Evolutionary conservation across 495 filamentous ascomycete species (phyloP).

Genomic region (Penicillium atrosanguineum): DNA sequence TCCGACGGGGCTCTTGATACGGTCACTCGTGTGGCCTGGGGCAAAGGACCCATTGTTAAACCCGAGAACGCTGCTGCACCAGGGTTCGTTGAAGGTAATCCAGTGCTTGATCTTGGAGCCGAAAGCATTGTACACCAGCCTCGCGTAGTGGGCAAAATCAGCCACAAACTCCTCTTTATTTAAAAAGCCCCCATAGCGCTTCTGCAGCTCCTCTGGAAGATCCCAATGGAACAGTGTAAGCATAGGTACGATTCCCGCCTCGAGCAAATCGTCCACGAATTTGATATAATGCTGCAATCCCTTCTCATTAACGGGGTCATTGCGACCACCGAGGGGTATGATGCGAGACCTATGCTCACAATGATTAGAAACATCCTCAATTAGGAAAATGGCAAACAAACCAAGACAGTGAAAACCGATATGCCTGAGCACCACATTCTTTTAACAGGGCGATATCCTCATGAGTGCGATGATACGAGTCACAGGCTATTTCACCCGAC

Average conservation of each 20-base stretch:
- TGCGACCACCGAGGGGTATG: constrained; percentile 57
- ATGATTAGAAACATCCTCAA: neutral
- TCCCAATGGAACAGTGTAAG: constrained; percentile 57
- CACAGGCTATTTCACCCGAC: constrained; percentile 68
- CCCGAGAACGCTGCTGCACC: constrained; percentile 50
- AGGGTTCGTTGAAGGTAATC: constrained; percentile 58
- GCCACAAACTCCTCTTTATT: constrained; percentile 52
- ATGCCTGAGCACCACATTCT: constrained; percentile 58
- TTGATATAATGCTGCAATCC: constrained; percentile 48
- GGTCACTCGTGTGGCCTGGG: constrained; percentile 50
- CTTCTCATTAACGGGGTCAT: constrained; percentile 45
- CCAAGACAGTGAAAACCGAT: constrained; percentile 78
- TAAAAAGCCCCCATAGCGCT: constrained; percentile 50
- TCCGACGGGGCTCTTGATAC: constrained; percentile 45
- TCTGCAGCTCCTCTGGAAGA: constrained; percentile 49
- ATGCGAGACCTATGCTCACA: constrained; percentile 56
- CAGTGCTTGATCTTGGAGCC: constrained; percentile 52
- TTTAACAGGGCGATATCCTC: constrained; percentile 75
- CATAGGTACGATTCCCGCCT: constrained; percentile 48
- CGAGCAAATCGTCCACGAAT: constrained; percentile 50
- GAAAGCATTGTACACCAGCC: constrained; percentile 44
- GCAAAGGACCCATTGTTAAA: constrained; percentile 52
- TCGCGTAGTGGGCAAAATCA: constrained; percentile 51
- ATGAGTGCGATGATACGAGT: constrained; percentile 69
- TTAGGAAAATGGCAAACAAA: neutral